Percentiles rank a stretch among this genome's conserved stretches.
These are phyloP conservation scores for Solanum hybrid DNA, from an alignment of 305 asterid species.

Conservation along the genomic window DNA sequence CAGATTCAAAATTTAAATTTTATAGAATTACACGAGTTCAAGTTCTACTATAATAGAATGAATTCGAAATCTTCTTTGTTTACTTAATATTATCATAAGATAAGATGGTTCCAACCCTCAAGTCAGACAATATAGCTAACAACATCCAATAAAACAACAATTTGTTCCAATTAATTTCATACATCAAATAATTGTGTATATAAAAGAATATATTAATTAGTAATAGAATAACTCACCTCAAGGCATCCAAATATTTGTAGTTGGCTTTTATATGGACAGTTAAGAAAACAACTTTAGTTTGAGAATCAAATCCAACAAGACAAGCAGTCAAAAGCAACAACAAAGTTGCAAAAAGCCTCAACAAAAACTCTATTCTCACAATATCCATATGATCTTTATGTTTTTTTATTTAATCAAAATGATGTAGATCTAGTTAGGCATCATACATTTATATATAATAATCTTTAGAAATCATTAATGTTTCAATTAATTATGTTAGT, in stretches of 20 bases:
- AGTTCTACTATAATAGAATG: background rate
- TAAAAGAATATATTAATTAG: background rate
- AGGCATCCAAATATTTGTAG: constrained; percentile 32
- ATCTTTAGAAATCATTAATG: background rate
- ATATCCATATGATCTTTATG: background rate
- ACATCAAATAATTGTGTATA: background rate
- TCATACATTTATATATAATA: background rate
- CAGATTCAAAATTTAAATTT: background rate
- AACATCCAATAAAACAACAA: background rate
- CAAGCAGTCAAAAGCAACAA: constrained; percentile 26
- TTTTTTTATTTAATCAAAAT: background rate
- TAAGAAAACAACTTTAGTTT: constrained; percentile 40
- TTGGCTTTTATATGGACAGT: constrained; percentile 29
- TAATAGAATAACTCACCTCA: constrained; percentile 27
- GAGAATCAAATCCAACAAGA: constrained; percentile 37
- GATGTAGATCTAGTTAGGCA: background rate
- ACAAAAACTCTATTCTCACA: constrained; percentile 13
- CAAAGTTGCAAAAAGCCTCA: constrained; percentile 22
- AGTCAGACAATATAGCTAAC: background rate
- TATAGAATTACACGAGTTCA: background rate
- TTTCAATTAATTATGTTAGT: background rate
- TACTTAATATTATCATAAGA: background rate
- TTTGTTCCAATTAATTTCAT: background rate
- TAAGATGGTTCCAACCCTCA: background rate
- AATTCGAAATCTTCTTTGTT: background rate